These are phyloP conservation scores for Russula vinacea DNA, from an alignment of 768 basidiomycete genomes.

Conservation along the genomic window DNA sequence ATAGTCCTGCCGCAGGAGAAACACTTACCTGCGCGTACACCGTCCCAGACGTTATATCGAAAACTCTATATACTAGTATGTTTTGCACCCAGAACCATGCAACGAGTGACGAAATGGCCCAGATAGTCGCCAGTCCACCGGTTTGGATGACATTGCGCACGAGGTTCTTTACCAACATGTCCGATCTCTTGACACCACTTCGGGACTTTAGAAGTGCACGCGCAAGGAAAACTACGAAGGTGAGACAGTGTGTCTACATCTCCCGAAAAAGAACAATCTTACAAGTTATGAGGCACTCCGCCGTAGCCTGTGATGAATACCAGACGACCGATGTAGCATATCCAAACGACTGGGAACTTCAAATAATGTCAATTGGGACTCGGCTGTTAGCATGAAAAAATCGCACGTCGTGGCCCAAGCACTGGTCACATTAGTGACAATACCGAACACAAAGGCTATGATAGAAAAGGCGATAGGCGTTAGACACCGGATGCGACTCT, in stretches of 20 bases:
- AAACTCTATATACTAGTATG: background rate
- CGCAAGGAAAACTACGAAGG: background rate
- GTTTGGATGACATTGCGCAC: slow-evolving; percentile 7
- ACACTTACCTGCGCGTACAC: slow-evolving; percentile 13
- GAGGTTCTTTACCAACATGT: background rate
- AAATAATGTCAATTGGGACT: background rate
- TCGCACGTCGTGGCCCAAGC: background rate
- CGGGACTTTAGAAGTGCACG: slow-evolving; percentile 8
- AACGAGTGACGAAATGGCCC: background rate
- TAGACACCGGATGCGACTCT: background rate
- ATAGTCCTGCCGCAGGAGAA: background rate
- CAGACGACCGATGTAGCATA: background rate
- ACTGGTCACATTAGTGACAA: background rate
- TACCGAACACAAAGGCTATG: slow-evolving; percentile 2
- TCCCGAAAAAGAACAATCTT: background rate
- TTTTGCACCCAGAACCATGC: slow-evolving; percentile 6
- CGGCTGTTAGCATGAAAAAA: background rate
- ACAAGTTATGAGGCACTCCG: slow-evolving; percentile 11
- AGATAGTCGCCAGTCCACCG: background rate
- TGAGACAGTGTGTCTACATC: background rate
- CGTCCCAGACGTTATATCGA: slow-evolving; percentile 5
- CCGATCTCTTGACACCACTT: background rate
- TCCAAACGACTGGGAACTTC: background rate
- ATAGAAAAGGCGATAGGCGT: background rate
- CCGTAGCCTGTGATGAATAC: background rate